Evolutionary conservation across 306 rosid genomes (phyloP), one percentile per base, ranked within the genome.

Genomic region (Alnus glutinosa): DNA sequence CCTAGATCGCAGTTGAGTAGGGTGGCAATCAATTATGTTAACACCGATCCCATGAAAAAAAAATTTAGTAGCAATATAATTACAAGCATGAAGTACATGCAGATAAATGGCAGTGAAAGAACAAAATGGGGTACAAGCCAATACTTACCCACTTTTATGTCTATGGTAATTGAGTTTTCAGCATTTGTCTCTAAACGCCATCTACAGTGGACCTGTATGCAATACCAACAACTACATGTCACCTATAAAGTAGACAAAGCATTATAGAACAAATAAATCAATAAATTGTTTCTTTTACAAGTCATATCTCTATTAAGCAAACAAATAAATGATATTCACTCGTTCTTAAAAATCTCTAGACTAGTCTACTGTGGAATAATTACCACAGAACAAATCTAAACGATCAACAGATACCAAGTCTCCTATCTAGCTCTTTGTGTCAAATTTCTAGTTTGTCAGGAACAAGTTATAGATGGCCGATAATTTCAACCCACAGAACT

Each of bases 61-160:
- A 42, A 58, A 7, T 58, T 59, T 28, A 23, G 16, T 10, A 28
- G 66, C 16, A 23, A 28, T 3, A 59, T 59, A 59, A 59, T 28
- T 59, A 23, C 66, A 59, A 59, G 66, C 30, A 59, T 28, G 37
- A 3, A 58, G 6, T 23, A 28, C 12, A 59, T 23, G 66, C 37
- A 59, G 37, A 39, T 67, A 9, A 68, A 68, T 68, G 72, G 23
- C 32, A 8, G 72, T 42, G 30, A 68, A 42, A 19, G 48, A 2
- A 47, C 62, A 42, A 77, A 32, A 61, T 52, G 67, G 28, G 71
- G 11, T 12, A 30, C 44, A 54, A 70, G n/a, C 66, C 80, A 76
- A 67, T 48, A 88, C 98, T 78, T 89, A 95, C 98, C 98, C 74
- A 86, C 96, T 92, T 86, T 91, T 18, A 95, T 87, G 77, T 95